phyloP scores from a whole-genome alignment of 108 stramenopile genomes.

The Tribonema minus region DNA sequence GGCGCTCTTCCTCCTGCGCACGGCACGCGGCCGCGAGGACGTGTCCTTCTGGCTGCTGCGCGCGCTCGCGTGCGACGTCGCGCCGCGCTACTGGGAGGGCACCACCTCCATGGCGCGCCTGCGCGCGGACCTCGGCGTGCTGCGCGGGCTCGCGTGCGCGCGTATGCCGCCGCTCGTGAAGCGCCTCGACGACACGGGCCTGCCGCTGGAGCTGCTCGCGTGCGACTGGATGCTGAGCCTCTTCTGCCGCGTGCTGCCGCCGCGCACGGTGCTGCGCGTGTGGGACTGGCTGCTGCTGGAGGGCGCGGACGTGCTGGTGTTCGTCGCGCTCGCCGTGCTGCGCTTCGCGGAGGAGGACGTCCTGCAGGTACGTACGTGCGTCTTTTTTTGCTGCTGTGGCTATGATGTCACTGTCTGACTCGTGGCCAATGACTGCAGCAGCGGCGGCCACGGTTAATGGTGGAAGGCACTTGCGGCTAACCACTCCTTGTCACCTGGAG shows the following conservation, averaged over 20 bases:
- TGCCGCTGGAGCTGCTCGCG: conserved; percentile 30
- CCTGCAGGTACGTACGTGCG: not conserved
- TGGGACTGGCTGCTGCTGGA: conserved; percentile 36
- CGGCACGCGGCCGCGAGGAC: conserved; percentile 26
- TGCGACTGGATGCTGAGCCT: conserved; percentile 41
- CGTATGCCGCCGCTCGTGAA: conserved; percentile 21
- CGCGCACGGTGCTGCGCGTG: conserved; percentile 13
- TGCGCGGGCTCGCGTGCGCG: not conserved
- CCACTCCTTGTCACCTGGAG: no score
- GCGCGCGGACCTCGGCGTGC: not conserved
- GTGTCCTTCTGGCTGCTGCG: conserved; percentile 32
- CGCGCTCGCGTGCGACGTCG: conserved; percentile 12
- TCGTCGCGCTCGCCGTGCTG: conserved; percentile 34
- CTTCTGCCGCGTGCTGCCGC: conserved; percentile 29
- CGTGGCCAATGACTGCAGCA: no score
- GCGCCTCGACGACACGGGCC: conserved; percentile 26
- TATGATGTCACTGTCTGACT: no score
- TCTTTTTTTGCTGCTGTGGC: no score
- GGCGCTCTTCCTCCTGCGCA: conserved; percentile 35
- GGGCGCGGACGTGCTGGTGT: conserved; percentile 17
- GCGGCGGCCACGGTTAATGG: no score
- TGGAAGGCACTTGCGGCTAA: no score
- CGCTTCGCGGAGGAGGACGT: conserved; percentile 17
- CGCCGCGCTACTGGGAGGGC: conserved; percentile 26
- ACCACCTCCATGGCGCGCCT: not conserved